phyloP scores from a whole-genome alignment of 768 basidiomycete genomes.

The Xerocomus potaroensis region DNA sequence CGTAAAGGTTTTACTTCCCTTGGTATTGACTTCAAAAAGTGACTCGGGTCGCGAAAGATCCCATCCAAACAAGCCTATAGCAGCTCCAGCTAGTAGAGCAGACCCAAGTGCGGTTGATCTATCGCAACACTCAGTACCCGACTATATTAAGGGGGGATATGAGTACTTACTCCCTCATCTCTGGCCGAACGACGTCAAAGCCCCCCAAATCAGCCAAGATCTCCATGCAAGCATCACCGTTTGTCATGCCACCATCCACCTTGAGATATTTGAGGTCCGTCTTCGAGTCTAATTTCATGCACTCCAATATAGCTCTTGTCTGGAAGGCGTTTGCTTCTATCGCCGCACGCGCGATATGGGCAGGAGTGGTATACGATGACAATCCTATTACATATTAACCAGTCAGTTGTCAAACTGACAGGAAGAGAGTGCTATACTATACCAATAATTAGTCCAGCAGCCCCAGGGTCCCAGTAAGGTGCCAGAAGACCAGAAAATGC shows the following conservation, averaged over 20 bases:
- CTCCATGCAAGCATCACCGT: conserved; percentile 84
- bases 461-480: conserved; percentile 96
- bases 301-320: conserved; percentile 91
- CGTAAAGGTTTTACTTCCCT: conserved; percentile 67
- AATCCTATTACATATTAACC: conserved; percentile 43
- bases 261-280: conserved; percentile 78
- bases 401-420: not conserved
- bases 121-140: not conserved
- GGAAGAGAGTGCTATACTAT: conserved; percentile 6
- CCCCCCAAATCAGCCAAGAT: conserved; percentile 88
- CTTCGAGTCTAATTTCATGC: conserved; percentile 90
- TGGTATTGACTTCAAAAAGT: conserved; percentile 80
- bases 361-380: conserved; percentile 84
- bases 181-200: conserved; percentile 85
- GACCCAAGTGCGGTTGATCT: conserved; percentile 95
- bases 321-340: conserved; percentile 96
- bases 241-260: conserved; percentile 99
- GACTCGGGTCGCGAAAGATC: conserved; percentile 81
- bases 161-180: conserved; percentile 87
- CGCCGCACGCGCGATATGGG: conserved; percentile 92
- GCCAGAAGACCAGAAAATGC: conserved; percentile 95
- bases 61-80: conserved; percentile 89
- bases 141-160: not conserved
- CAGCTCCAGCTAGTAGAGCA: conserved; percentile 88
- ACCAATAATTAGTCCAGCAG: conserved; percentile 84